Base-by-base conservation (phyloP, 768 basidiomycete genomes). In the Boletellus ananas region DNA sequence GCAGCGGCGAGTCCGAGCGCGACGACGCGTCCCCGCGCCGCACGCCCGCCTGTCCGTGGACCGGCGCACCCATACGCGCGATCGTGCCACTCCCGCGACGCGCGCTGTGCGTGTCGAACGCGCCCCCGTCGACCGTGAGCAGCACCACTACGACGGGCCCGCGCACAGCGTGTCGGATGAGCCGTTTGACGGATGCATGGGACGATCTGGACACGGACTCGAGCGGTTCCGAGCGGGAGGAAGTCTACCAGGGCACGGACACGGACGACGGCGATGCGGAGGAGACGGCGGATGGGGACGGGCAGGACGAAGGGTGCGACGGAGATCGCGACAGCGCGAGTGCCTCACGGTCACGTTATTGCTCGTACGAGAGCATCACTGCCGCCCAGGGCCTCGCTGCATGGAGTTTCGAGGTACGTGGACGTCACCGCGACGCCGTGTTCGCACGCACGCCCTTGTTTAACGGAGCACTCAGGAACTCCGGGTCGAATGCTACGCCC, bases 341-440 rank as follows among this genome's bases (percentile, higher is more conserved):
- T 11, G 29, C 18, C 1, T 23, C 17, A 8, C n/a, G 17, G 20
- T 36, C 40, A 37, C 44, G 53, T 38, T 49, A n/a, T 18, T 57
- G 34, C 43, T 41, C 52, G 43, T 65, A 60, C 27, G 51, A 62
- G 62, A 68, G 65, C 16, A 66, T 66, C 51, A 60, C 56, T 2
- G 67, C 67, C 20, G 38, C 50, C 3, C 44, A 43, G 12, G 65
- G 67, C 8, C 60, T 67, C 0, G 16, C 45, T 0, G 51, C 46
- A 0, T 62, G 60, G 60, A 69, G 67, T 50, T 66, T 66, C 51
- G 65, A 66, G 56, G 65, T 62, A n/a, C n/a, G 53, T 36, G 35
- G 1, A 29, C 17, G 7, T 6, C 20, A 7, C 17, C n/a, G 10
- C 17, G 2, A 12, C 13, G 4, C 9, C 11, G 25, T 18, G 36